phyloP scores from a whole-genome alignment of 169 alveolate species.

The Plasmodium fragile region DNA sequence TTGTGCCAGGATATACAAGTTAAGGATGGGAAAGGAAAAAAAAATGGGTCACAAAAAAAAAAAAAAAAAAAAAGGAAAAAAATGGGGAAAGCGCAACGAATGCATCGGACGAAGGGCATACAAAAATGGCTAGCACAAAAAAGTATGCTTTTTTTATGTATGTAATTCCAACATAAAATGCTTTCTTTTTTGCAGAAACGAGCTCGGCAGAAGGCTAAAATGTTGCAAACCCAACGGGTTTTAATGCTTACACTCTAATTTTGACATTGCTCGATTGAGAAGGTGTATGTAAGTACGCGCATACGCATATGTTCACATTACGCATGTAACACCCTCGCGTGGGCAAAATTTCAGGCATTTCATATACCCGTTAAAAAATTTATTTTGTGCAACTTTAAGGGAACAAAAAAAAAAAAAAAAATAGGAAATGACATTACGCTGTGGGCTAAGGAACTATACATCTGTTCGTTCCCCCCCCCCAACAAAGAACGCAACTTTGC shows the following conservation, averaged over 20 bases:
- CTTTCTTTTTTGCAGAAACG: background rate
- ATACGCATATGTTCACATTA: background rate
- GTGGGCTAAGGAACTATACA: background rate
- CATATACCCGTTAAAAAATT: background rate
- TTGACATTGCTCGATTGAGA: background rate
- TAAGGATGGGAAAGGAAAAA: background rate
- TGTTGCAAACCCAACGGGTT: slow-evolving; percentile 6
- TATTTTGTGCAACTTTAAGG: background rate
- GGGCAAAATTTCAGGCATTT: background rate
- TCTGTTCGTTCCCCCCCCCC: background rate
- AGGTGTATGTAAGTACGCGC: background rate
- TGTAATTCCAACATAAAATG: background rate
- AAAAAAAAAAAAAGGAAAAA: background rate
- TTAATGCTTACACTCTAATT: background rate
- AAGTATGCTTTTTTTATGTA: background rate
- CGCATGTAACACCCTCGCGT: background rate
- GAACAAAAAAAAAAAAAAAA: background rate
- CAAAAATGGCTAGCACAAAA: background rate
- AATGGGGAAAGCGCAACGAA: background rate
- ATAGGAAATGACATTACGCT: background rate
- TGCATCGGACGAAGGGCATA: background rate
- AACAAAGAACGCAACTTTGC: background rate
- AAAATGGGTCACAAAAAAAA: slow-evolving; percentile 12
- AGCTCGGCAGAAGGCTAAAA: background rate
- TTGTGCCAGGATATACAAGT: background rate